Percentiles rank a stretch among this genome's conserved stretches.
These are phyloP conservation scores for Naganishia antarctica DNA, from an alignment of 768 basidiomycete genomes.

Conservation along the genomic window DNA sequence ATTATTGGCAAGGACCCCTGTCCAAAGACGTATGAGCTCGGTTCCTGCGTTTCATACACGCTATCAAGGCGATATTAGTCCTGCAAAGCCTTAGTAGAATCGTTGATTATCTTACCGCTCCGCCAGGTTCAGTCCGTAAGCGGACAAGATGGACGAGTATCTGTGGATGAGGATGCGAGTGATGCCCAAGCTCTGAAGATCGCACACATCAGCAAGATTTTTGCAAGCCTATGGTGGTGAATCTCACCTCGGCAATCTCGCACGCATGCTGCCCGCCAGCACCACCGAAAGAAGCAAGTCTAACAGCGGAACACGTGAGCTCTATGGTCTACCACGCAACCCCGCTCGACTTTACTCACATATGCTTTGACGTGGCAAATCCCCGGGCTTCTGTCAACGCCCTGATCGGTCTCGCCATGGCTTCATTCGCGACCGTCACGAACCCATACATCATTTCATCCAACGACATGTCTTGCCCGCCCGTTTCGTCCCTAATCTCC, in stretches of 20 bases:
- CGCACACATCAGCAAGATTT: too few species aligned
- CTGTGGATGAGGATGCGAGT: conserved; percentile 47
- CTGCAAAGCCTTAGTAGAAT: too few species aligned
- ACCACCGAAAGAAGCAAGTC: conserved; percentile 49
- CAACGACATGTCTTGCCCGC: conserved; percentile 57
- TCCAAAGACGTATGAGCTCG: conserved; percentile 69
- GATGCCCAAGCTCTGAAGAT: conserved; percentile 25
- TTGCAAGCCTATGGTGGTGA: too few species aligned
- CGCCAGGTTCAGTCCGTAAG: conserved; percentile 70
- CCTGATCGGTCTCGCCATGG: conserved; percentile 89
- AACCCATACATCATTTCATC: conserved; percentile 88
- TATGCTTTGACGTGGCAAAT: conserved; percentile 71
- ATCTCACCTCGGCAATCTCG: conserved; percentile 41
- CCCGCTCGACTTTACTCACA: conserved; percentile 49
- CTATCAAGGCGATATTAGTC: conserved; percentile 50
- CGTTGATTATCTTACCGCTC: conserved; percentile 34
- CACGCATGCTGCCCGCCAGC: conserved; percentile 47
- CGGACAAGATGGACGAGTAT: conserved; percentile 87
- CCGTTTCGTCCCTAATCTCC: conserved; percentile 61
- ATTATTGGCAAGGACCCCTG: conserved; percentile 59
- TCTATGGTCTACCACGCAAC: neutral
- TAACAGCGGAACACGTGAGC: conserved; percentile 19
- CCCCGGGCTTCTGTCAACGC: conserved; percentile 86
- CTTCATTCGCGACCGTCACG: conserved; percentile 98
- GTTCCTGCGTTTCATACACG: conserved; percentile 82